A percentile compares a stretch with the other conserved stretches of the same genome.
These are phyloP conservation scores for Trichophyton simii DNA, from an alignment of 2,329 filamentous ascomycete species.

Conservation along the genomic window DNA sequence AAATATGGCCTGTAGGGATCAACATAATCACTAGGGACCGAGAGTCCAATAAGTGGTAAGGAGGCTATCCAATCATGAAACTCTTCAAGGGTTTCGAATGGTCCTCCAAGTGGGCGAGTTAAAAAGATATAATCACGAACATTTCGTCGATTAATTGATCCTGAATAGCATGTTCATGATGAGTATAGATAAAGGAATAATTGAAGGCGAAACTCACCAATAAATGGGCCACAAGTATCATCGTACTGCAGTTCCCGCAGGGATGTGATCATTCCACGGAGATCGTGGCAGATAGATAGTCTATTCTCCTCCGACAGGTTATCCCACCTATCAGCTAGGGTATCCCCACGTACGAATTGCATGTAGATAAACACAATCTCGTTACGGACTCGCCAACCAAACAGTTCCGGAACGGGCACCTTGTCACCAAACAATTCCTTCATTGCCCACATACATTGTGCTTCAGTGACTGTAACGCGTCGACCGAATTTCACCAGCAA, in stretches of 20 bases:
- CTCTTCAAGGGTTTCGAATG: too few species aligned
- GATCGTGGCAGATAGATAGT: slow-evolving; percentile 21
- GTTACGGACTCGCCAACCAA: slow-evolving; percentile 17
- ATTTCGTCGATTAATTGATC: too few species aligned
- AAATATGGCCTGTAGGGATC: slow-evolving; percentile 15
- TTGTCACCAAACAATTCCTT: slow-evolving; percentile 17
- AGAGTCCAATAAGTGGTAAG: slow-evolving; percentile 20
- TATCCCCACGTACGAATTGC: slow-evolving; percentile 17
- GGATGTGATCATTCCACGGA: slow-evolving; percentile 15
- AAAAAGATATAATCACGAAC: too few species aligned
- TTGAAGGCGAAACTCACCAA: slow-evolving; percentile 14
- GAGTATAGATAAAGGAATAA: too few species aligned
- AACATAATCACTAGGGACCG: slow-evolving; percentile 5
- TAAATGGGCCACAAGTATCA: slow-evolving; percentile 9
- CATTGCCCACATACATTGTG: slow-evolving; percentile 20
- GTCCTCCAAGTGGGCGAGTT: too few species aligned
- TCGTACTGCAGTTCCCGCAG: slow-evolving; percentile 11
- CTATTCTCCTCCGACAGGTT: slow-evolving; percentile 16
- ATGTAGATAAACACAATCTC: slow-evolving; percentile 20
- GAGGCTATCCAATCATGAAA: neutral
- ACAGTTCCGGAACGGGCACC: slow-evolving; percentile 19
- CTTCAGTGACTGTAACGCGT: slow-evolving; percentile 21
- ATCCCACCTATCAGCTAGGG: slow-evolving; percentile 17
- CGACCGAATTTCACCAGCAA: slow-evolving; percentile 28
- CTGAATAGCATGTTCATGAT: too few species aligned